Percentiles rank a stretch among this genome's conserved stretches.
phyloP scores from a whole-genome alignment of 331 rosid genomes.

The Saraca asoca region DNA sequence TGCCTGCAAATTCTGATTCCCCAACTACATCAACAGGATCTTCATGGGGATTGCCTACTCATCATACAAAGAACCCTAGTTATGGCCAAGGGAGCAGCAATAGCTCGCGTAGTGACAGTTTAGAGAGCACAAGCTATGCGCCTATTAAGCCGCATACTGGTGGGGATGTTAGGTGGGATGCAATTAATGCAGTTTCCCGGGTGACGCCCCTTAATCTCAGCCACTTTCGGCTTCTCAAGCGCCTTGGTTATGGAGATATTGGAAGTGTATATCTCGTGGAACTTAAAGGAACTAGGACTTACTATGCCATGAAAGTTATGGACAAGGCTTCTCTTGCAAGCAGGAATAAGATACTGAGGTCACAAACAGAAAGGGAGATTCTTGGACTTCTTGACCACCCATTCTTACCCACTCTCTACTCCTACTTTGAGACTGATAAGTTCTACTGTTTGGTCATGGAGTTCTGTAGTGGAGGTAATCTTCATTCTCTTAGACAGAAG shows the following conservation, averaged over 20 bases:
- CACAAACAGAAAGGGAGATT: slow-evolving; percentile 84
- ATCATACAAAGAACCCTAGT: slow-evolving; percentile 34
- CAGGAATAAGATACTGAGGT: slow-evolving; percentile 72
- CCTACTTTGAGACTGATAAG: slow-evolving; percentile 76
- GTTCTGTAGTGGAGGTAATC: slow-evolving; percentile 84
- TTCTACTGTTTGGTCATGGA: slow-evolving; percentile 83
- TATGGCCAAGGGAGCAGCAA: slow-evolving; percentile 39
- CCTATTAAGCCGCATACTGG: slow-evolving; percentile 81
- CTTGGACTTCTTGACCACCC: slow-evolving; percentile 93
- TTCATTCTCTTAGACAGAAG: slow-evolving; percentile 83
- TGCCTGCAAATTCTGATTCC: slow-evolving; percentile 34
- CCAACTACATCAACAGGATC: slow-evolving; percentile 25
- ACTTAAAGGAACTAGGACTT: slow-evolving; percentile 59
- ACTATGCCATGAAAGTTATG: slow-evolving; percentile 88
- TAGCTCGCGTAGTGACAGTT: slow-evolving; percentile 61
- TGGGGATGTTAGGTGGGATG: slow-evolving; percentile 82
- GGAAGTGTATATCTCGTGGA: slow-evolving; percentile 82
- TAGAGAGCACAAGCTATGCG: slow-evolving; percentile 57
- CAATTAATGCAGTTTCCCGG: slow-evolving; percentile 52
- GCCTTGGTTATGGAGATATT: slow-evolving; percentile 78
- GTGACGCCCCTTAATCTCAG: slow-evolving; percentile 51
- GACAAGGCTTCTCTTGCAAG: slow-evolving; percentile 78
- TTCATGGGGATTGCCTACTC: slow-evolving; percentile 35
- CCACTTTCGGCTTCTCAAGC: slow-evolving; percentile 76
- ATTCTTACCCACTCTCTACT: slow-evolving; percentile 80